Conservation (phyloP, 139 green algal genomes). For the Trebouxia sp. region DNA sequence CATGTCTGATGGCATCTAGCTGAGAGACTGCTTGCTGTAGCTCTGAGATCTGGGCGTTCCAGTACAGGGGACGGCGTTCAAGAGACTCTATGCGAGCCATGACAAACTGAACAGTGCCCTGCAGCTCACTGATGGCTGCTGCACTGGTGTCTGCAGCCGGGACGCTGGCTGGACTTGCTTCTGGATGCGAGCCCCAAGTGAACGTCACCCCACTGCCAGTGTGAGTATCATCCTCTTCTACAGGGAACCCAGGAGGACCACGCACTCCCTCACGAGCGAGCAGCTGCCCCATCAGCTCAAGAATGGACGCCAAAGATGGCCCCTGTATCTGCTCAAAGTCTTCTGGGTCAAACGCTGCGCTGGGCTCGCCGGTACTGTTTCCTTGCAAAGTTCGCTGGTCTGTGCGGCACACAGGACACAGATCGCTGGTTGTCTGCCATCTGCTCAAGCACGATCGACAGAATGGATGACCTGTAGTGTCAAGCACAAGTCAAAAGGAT, state of each 20-base stretch:
- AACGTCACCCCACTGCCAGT: background rate
- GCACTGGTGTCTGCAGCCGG: background rate
- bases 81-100: background rate
- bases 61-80: background rate
- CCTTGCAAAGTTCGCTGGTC: background rate
- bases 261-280: background rate
- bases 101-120: slow-evolving; percentile 2
- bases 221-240: background rate
- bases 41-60: slow-evolving; percentile 4
- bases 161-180: background rate
- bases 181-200: background rate
- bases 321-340: background rate
- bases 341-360: background rate
- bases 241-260: background rate
- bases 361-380: background rate
- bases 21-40: background rate
- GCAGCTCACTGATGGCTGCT: background rate
- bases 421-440: background rate
- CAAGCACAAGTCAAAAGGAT: too few relatives aligned
- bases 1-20: background rate
- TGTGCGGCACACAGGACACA: slow-evolving; percentile 2
- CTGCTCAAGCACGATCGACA: background rate
- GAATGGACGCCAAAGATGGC: background rate
- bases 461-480: slow-evolving; percentile 11
- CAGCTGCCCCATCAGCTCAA: background rate